Evolutionary conservation across 2,329 filamentous ascomycete genomes (phyloP), one percentile per base, ranked within the genome.

Genomic region (Dactylellina sp.): DNA sequence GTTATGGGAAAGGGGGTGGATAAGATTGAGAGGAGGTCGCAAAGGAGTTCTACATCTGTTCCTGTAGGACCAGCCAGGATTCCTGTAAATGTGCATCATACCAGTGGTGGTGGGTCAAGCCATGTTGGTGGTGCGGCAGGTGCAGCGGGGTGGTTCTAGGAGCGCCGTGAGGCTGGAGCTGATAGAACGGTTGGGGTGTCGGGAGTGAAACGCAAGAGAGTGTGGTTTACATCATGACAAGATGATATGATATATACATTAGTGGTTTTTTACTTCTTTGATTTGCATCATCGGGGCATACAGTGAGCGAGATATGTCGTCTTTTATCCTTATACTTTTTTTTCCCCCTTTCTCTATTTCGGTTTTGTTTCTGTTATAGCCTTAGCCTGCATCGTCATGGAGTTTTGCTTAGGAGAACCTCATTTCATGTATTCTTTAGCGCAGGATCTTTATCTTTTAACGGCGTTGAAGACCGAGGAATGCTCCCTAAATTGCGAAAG

Each of bases 131-230:
- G 46, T 53, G 44, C 61, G 11, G 28, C 53, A 12, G 49, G 32
- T 35, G 52, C 57, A 18, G 59, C 59, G 18, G 66, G 66, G 55
- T 66, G 70, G 70, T 66, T 66, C 70, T 74, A 74, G 70, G 55
- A n/a, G 61, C 61, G 49, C 47, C 47, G 40, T 60, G 22, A 12
- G 28, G 16, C 40, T 20, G 22, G 16, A 12, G 18, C 22, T 42
- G 44, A 62, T 35, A 49, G 40, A 32, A 32, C 40, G 18, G 47
- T 2, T 49, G 28, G 24, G n/a, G 47, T 40, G 49, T 28, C 35
- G n/a, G 35, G n/a, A 28, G 32, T 22, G 11, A 61, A 65, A 39
- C 52, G 61, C 32, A 66, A 52, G 32, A 61, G 49, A 7, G 35
- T 16, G 3, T 56, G 52, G 28, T 32, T 24, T 47, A 28, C 14